These are phyloP conservation scores for Nevesoporus exiguus DNA, from an alignment of 768 basidiomycete genomes.

Conservation along the genomic window DNA sequence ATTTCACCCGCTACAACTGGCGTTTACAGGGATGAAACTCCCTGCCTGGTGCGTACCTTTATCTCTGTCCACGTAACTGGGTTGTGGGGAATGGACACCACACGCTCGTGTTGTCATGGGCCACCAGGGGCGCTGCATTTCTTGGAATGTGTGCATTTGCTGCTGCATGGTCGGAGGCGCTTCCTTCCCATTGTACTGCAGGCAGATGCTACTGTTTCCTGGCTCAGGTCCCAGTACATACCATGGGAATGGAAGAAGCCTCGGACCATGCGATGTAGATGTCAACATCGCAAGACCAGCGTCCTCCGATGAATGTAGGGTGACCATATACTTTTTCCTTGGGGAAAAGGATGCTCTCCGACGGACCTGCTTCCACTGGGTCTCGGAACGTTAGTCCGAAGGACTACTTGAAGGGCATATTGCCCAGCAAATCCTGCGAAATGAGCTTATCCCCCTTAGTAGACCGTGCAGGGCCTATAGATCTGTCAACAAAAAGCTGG, in stretches of 20 bases:
- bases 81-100: constrained; percentile 13
- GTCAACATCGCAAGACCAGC: constrained; percentile 26
- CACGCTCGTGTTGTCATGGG: background rate
- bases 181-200: constrained; percentile 38
- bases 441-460: constrained; percentile 1
- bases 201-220: constrained; percentile 30
- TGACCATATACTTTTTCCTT: background rate
- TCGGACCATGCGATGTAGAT: constrained; percentile 35
- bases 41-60: constrained; percentile 17
- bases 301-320: background rate
- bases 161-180: constrained; percentile 35
- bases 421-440: background rate
- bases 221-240: constrained; percentile 39
- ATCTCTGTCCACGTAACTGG: constrained; percentile 10
- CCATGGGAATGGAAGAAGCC: constrained; percentile 58
- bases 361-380: background rate
- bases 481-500: constrained; percentile 3
- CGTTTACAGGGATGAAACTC: background rate
- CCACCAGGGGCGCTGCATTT: constrained; percentile 16
- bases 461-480: background rate
- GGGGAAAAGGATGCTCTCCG: constrained; percentile 4
- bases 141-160: constrained; percentile 21
- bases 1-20: background rate
- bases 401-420: constrained; percentile 3
- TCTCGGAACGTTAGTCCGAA: constrained; percentile 4